Base-by-base conservation (phyloP, 306 rosid genomes). In the Corylus avellana region DNA sequence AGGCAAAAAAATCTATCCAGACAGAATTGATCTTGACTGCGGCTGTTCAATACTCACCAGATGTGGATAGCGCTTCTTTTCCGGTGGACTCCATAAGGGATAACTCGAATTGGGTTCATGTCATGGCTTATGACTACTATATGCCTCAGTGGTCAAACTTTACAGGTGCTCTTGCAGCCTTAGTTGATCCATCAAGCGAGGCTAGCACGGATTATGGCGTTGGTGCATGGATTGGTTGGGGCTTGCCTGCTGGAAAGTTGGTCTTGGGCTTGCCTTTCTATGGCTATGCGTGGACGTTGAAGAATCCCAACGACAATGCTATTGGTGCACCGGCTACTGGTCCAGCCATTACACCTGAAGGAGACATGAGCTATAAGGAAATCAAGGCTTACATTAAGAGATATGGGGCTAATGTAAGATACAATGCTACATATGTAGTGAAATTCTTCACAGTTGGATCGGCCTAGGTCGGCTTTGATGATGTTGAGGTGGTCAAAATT, bases 381-480 rank as follows among this genome's bases (percentile, higher is more conserved):
- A 84, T 82, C 16, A 84, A 70, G 70, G 53, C 1, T 56, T 69
- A 59, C 50, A 51, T 82, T 63, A 25, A 78, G 68, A 11, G 6
- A 0, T 8, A 78, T 35, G 70, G 76, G 17, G 77, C 72, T 1
- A 10, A 5, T 17, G 49, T 70, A 22, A 47, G 59, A 46, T 81
- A 74, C 12, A 69, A 89, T 79, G 61, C 82, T 56, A 75, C 79
- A 0, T 82, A 48, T 77, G 88, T 85, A 12, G 64, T 86, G 11
- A 84, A 84, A 20, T 85, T 85, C 64, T 71, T 80, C 73, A 62
- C 3, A 14, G 68, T 73, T 14, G 91, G 91, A 29, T 75, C 84
- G 22, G 72, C 25, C 51, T 85, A 88, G 89, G 78, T 57, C 7
- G 88, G 87, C 5, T 89, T 81, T 20, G 89, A 89, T 74, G 91